Conservation (phyloP, 495 filamentous ascomycete species). For the Podospora australis region DNA sequence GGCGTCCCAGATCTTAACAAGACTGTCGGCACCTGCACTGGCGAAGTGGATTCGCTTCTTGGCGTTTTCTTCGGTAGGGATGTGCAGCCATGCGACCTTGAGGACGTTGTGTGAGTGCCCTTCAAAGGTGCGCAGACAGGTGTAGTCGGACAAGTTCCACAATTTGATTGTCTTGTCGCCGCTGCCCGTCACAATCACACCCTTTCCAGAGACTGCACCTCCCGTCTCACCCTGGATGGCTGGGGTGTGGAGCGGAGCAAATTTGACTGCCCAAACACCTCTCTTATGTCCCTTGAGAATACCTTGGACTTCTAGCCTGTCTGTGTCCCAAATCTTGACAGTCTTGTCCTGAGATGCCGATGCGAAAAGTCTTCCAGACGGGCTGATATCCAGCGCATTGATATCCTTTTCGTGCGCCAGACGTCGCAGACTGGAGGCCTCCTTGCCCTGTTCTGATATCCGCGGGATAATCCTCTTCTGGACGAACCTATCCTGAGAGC, state of each 20-base stretch:
- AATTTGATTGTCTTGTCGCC: slow-evolving; percentile 95
- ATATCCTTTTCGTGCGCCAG: slow-evolving; percentile 99
- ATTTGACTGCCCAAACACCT: slow-evolving; percentile 91
- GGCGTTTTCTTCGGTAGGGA: slow-evolving; percentile 43
- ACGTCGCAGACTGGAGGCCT: slow-evolving; percentile 62
- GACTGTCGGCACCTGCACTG: slow-evolving; percentile 86
- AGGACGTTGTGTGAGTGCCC: slow-evolving; percentile 93
- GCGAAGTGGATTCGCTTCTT: slow-evolving; percentile 61
- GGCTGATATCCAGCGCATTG: slow-evolving; percentile 81
- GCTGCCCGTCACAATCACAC: slow-evolving; percentile 77
- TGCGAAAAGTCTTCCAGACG: slow-evolving; percentile 66
- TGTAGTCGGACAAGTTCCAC: slow-evolving; percentile 90
- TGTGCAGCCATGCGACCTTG: slow-evolving; percentile 84
- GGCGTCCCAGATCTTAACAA: slow-evolving; percentile 94
- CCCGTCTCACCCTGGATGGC: slow-evolving; percentile 58
- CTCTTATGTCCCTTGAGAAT: slow-evolving; percentile 86
- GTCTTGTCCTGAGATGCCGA: slow-evolving; percentile 94
- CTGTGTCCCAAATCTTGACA: slow-evolving; percentile 90
- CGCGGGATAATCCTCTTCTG: slow-evolving; percentile 76
- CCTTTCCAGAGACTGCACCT: slow-evolving; percentile 58
- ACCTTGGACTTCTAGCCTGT: slow-evolving; percentile 81
- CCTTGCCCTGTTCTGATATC: slow-evolving; percentile 37
- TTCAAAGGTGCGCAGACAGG: slow-evolving; percentile 88
- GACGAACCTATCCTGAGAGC: slow-evolving; percentile 89
- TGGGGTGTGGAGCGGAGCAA: slow-evolving; percentile 71